Evolutionary conservation across 73 alveolate genomes (phyloP).

Genomic region (Paramecium pentaurelia): DNA sequence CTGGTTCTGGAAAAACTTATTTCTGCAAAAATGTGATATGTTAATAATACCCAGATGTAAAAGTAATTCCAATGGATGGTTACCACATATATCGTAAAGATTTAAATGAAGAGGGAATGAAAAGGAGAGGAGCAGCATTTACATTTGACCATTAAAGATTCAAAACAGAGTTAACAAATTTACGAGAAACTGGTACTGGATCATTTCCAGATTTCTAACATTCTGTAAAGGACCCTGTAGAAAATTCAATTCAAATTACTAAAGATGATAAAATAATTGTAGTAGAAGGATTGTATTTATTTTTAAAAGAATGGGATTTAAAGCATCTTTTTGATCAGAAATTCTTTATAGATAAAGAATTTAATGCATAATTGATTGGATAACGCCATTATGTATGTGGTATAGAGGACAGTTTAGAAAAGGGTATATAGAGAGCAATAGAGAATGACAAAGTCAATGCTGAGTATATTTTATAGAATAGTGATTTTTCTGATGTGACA

Average conservation of each 20-base stretch:
- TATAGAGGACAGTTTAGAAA: neutral
- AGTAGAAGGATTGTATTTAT: constrained; percentile 59
- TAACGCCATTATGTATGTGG: constrained; percentile 24
- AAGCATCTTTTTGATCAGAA: constrained; percentile 27
- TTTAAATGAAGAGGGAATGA: constrained; percentile 32
- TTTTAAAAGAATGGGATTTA: constrained; percentile 43
- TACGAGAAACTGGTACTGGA: constrained; percentile 5
- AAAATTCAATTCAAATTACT: constrained; percentile 33
- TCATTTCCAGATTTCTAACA: constrained; percentile 55
- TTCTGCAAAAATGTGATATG: constrained; percentile 6
- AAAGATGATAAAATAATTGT: constrained; percentile 10
- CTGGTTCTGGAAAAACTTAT: constrained; percentile 55
- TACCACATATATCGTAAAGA: constrained; percentile 49
- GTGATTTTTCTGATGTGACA: neutral
- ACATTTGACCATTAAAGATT: constrained; percentile 41
- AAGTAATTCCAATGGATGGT: constrained; percentile 59
- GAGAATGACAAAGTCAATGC: neutral
- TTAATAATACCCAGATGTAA: neutral
- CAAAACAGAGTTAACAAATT: constrained; percentile 1
- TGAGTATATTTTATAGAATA: neutral
- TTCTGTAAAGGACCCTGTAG: constrained; percentile 49
- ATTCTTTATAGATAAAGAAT: neutral
- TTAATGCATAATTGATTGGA: neutral
- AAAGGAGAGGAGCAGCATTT: constrained; percentile 61
- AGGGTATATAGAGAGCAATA: neutral